Conservation (phyloP, 768 basidiomycete species). For the Lactarius quietus region DNA sequence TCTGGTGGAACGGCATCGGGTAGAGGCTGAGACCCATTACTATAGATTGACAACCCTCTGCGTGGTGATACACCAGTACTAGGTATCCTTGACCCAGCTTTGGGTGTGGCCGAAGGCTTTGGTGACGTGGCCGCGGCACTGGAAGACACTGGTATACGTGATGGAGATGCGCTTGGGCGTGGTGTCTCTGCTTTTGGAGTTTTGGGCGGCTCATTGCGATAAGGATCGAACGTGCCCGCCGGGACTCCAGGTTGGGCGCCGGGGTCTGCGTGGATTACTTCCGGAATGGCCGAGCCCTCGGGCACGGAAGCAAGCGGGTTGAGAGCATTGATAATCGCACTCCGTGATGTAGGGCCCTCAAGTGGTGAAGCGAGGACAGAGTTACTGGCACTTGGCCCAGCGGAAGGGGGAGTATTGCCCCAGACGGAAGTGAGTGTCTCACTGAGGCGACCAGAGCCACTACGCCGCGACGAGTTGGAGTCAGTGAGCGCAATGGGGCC, state of each 20-base stretch:
- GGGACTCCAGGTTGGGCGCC: neutral
- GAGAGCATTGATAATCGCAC: conserved; percentile 29
- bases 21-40: conserved; percentile 13
- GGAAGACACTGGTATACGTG: neutral
- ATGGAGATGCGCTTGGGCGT: conserved; percentile 17
- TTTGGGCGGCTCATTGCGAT: conserved; percentile 18
- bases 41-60: conserved; percentile 20
- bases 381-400: conserved; percentile 18
- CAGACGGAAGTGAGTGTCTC: conserved; percentile 47
- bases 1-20: conserved; percentile 3
- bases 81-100: conserved; percentile 13
- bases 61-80: conserved; percentile 13
- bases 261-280: conserved; percentile 11
- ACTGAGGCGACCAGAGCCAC: conserved; percentile 39
- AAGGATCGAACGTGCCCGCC: conserved; percentile 14
- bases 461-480: conserved; percentile 36
- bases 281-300: conserved; percentile 22
- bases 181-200: conserved; percentile 26
- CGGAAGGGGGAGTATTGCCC: conserved; percentile 35
- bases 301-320: conserved; percentile 26
- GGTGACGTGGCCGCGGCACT: conserved; percentile 10
- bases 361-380: conserved; percentile 29
- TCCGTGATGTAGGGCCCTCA: conserved; percentile 31
- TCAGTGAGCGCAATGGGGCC: conserved; percentile 33
- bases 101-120: conserved; percentile 11